Base-by-base conservation (phyloP, 805 yeast species). In the Starmerella geochares region DNA sequence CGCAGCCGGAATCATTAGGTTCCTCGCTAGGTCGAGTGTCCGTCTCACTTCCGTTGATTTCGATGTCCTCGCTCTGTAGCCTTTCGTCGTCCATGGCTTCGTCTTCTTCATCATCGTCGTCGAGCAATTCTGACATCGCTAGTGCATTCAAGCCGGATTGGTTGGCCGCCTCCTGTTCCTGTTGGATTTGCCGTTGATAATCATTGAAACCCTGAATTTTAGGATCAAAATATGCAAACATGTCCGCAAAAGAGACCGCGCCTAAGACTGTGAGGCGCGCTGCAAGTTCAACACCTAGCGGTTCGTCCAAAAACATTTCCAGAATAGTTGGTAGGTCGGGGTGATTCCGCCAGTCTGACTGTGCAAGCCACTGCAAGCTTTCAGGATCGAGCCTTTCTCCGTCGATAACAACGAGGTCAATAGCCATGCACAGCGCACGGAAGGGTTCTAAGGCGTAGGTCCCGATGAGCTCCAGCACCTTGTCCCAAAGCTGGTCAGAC, bases 41-140 rank as follows among this genome's bases (percentile, higher is more conserved):
- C 2, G 31, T 16, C 6, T n/a, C 31, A 16, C 16, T 25, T 9
- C 25, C 44, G 9, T 27, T 5, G 8, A 19, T 11, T 3, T 40
- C 44, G 33, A 17, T 16, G 8, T 28, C 39, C 17, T 20, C 32
- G 4, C 24, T 41, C 14, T 13, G 33, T 6, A 9, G 41, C n/a
- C 24, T 29, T 3, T 46, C 47, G 10, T 11, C 45, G 9, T 33
- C 17, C 27, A 20, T n/a, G 19, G 31, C 47, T 9, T 44, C 46
- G 21, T 36, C 48, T 7, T 25, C 51, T 1, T 40, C 49, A 2
- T 39, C 44, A 10, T 53, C 57, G 25, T 54, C 57, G n/a, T 20
- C 45, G 16, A 54, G 38, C 16, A 56, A 49, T 50, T 47, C 50
- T 1, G 58, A 49, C 56, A 52, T 54, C 3, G 58, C 32, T 16